Evolutionary conservation across 345 rosid species (phyloP).

Genomic region (Citrus australasica): DNA sequence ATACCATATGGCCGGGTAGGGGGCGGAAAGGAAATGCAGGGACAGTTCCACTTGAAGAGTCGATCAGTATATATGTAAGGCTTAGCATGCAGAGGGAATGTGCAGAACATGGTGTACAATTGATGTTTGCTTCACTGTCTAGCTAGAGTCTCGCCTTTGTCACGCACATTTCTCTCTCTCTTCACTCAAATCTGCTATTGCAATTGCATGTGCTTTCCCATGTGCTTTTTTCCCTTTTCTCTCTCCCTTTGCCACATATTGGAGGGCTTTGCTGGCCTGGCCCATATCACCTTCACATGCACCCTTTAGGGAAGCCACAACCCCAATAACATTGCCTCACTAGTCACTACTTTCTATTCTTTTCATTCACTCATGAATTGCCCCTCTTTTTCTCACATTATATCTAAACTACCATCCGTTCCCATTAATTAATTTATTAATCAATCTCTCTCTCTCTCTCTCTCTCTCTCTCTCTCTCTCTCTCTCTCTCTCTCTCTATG

Average conservation of each 20-base stretch:
- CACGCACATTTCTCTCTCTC: neutral
- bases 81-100: conserved; percentile 48
- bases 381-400: neutral
- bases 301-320: conserved; percentile 37
- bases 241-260: conserved; percentile 1
- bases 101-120: conserved; percentile 58
- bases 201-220: conserved; percentile 32
- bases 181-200: neutral
- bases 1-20: no score
- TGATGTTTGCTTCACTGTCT: conserved; percentile 49
- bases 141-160: neutral
- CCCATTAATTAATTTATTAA: no score
- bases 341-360: neutral
- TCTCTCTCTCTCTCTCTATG: no score
- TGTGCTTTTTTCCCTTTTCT: conserved; percentile 16
- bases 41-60: neutral
- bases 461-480: no score
- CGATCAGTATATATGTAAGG: neutral
- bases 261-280: conserved; percentile 52
- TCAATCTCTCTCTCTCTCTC: no score
- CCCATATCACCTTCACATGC: conserved; percentile 66
- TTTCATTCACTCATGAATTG: neutral
- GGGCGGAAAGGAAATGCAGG: neutral
- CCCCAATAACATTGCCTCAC: neutral
- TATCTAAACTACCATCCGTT: neutral